These are phyloP conservation scores for Carallia pectinifolia DNA, from an alignment of 345 rosid species.

Conservation along the genomic window DNA sequence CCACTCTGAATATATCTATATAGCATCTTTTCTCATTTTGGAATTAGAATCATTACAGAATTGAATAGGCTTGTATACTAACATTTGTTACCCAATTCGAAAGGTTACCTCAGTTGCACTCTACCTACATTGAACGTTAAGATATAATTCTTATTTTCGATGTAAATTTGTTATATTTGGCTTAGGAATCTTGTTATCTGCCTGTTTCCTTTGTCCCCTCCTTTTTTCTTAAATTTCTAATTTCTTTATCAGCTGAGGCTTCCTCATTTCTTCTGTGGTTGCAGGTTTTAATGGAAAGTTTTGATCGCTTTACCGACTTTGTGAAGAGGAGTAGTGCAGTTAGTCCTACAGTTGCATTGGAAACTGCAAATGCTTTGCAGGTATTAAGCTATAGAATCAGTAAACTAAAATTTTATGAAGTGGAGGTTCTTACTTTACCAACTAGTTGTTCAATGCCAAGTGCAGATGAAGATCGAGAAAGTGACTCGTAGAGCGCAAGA, in stretches of 20 bases:
- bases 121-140: too few species aligned
- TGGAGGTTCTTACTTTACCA: not conserved
- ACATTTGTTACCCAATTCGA: too few species aligned
- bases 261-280: conserved; percentile 19
- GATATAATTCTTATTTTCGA: too few species aligned
- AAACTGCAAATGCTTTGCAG: conserved; percentile 98
- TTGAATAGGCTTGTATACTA: too few species aligned
- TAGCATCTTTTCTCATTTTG: not conserved
- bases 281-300: conserved; percentile 90
- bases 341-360: conserved; percentile 89
- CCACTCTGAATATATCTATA: not conserved
- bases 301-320: conserved; percentile 83
- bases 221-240: not conserved
- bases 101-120: too few species aligned
- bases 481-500: conserved; percentile 98
- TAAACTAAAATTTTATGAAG: not conserved
- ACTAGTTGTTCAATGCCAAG: conserved; percentile 14
- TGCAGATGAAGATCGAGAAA: conserved; percentile 85
- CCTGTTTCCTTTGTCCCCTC: conserved; percentile 6
- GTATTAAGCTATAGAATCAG: conserved; percentile 35
- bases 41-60: not conserved
- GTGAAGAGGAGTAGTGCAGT: conserved; percentile 92
- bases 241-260: conserved; percentile 8
- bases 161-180: not conserved
- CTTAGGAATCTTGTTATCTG: conserved; percentile 4